A percentile compares a stretch with the other conserved stretches of the same genome.
Conservation (phyloP, 768 basidiomycete genomes). For the Termitomyces eurrhizus region DNA sequence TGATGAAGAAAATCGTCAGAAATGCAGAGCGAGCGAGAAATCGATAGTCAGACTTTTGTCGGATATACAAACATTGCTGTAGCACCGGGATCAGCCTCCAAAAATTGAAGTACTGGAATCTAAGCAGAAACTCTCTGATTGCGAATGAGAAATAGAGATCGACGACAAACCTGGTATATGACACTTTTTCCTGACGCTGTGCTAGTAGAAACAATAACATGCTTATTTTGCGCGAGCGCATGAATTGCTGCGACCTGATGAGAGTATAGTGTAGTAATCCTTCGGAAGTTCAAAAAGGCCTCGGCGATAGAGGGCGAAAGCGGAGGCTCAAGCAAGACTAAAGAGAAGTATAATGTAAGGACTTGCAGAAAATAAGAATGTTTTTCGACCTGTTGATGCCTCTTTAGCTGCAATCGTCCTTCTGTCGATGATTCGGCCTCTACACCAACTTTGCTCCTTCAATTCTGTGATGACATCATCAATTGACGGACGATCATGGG, state of each 20-base stretch:
- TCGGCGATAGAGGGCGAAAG: conserved; percentile 53
- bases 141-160: not conserved
- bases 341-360: not conserved
- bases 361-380: not conserved
- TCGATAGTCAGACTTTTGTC: conserved; percentile 60
- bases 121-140: conserved; percentile 20
- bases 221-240: conserved; percentile 48
- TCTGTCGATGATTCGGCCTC: conserved; percentile 60
- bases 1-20: conserved; percentile 21
- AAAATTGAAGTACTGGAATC: conserved; percentile 66
- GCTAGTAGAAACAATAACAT: conserved; percentile 87
- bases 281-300: conserved; percentile 55
- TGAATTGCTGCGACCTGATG: conserved; percentile 73
- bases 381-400: conserved; percentile 40
- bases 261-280: conserved; percentile 62
- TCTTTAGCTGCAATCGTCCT: conserved; percentile 50
- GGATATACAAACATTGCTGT: conserved; percentile 88
- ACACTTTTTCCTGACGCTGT: conserved; percentile 90
- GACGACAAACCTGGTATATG: conserved; percentile 65
- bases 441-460: conserved; percentile 58
- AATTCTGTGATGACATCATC: conserved; percentile 56
- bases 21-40: not conserved
- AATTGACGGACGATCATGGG: conserved; percentile 55
- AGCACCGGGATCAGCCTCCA: conserved; percentile 56
- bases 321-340: conserved; percentile 49